Evolutionary conservation across 805 yeast genomes (phyloP).

Genomic region (Cyberlindnera maritima): DNA sequence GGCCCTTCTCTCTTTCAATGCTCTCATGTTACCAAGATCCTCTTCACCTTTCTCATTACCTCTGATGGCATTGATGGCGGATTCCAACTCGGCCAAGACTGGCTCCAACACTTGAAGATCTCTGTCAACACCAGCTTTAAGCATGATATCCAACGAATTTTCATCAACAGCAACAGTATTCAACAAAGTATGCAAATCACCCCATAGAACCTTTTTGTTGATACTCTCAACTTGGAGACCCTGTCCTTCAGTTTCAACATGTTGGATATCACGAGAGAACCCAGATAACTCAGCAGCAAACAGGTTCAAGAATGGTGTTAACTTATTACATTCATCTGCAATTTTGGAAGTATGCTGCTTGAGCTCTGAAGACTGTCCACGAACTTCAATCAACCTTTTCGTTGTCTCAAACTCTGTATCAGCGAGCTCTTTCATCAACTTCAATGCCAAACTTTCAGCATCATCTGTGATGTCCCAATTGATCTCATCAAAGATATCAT

Average conservation of each 20-base stretch:
- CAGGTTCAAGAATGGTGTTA: slow-evolving; percentile 52
- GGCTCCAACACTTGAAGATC: slow-evolving; percentile 51
- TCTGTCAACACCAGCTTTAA: slow-evolving; percentile 46
- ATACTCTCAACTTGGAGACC: slow-evolving; percentile 83
- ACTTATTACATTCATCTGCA: slow-evolving; percentile 49
- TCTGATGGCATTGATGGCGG: slow-evolving; percentile 63
- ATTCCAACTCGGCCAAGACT: slow-evolving; percentile 52
- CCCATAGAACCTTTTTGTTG: slow-evolving; percentile 73
- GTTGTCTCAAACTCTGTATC: slow-evolving; percentile 63
- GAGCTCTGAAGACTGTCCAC: slow-evolving; percentile 41
- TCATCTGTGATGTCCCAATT: slow-evolving; percentile 74
- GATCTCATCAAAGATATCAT: slow-evolving; percentile 73
- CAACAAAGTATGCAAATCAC: slow-evolving; percentile 64
- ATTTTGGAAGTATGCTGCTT: slow-evolving; percentile 42
- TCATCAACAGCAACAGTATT: slow-evolving; percentile 68
- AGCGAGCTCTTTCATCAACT: slow-evolving; percentile 57
- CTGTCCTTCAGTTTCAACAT: slow-evolving; percentile 70
- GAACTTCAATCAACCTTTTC: slow-evolving; percentile 50
- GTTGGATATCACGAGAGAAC: slow-evolving; percentile 64
- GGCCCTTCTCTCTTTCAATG: slow-evolving; percentile 62
- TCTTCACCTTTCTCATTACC: slow-evolving; percentile 41
- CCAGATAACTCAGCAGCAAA: slow-evolving; percentile 61
- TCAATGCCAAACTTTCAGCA: slow-evolving; percentile 52
- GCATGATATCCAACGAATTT: slow-evolving; percentile 46
- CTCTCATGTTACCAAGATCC: slow-evolving; percentile 61